phyloP scores from a whole-genome alignment of 192 early-diverging fungal genomes.

The Coemansia sp. region DNA sequence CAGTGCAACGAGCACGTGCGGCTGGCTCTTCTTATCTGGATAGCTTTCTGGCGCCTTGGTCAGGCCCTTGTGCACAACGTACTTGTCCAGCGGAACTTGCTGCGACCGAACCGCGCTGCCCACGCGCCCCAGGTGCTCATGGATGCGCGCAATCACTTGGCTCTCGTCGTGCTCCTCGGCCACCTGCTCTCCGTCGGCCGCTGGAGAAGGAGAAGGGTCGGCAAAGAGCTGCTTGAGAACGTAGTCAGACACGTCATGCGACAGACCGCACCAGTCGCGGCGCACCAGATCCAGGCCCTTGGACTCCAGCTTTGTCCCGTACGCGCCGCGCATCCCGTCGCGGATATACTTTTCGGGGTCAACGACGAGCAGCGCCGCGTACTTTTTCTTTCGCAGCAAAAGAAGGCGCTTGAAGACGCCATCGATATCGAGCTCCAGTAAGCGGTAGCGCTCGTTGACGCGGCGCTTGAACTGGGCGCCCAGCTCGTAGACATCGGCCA shows the following conservation, averaged over 20 bases:
- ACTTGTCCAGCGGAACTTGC: constrained; percentile 78
- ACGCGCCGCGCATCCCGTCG: background rate
- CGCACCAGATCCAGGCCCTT: constrained; percentile 97
- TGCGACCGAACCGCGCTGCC: constrained; percentile 72
- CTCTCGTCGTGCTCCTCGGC: constrained; percentile 60
- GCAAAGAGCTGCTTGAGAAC: constrained; percentile 67
- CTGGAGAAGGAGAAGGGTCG: constrained; percentile 27
- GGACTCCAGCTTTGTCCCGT: constrained; percentile 66
- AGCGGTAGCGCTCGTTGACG: constrained; percentile 90
- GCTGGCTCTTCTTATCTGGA: constrained; percentile 82
- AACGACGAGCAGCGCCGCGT: constrained; percentile 79
- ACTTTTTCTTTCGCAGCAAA: constrained; percentile 97
- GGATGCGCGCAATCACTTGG: constrained; percentile 76
- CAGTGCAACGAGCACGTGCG: constrained; percentile 95
- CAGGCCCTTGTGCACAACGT: constrained; percentile 90
- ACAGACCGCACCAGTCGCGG: constrained; percentile 96
- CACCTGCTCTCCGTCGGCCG: background rate
- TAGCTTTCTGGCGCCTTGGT: constrained; percentile 93
- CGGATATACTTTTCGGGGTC: constrained; percentile 58
- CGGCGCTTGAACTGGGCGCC: constrained; percentile 80
- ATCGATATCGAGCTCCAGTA: constrained; percentile 97
- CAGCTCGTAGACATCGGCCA: constrained; percentile 75
- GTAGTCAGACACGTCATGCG: constrained; percentile 84
- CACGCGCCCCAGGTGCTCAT: constrained; percentile 69
- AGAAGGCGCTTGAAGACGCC: constrained; percentile 89